Evolutionary conservation across 768 basidiomycete species (phyloP).

Genomic region (Suillus tomentosus): DNA sequence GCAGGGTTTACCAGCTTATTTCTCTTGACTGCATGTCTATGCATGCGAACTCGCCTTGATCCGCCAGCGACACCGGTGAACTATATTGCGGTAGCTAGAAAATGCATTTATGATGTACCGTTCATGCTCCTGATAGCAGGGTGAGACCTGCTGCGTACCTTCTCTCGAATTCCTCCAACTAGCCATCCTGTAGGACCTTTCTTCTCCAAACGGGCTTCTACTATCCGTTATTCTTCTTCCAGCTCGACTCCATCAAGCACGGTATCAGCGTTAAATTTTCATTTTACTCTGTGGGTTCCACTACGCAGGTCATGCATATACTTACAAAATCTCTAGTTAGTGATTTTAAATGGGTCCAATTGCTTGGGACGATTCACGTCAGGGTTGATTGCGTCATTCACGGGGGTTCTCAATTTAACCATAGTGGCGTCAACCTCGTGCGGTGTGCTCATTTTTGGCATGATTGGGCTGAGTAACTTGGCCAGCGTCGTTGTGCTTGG

Average conservation of each 20-base stretch:
- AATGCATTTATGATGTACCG: constrained; percentile 26
- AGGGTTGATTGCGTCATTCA: constrained; percentile 36
- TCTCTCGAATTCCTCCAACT: background rate
- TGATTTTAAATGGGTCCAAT: constrained; percentile 53
- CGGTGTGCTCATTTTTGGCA: constrained; percentile 45
- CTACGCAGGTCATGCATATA: background rate
- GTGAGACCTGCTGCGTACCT: constrained; percentile 11
- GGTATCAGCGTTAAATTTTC: constrained; percentile 46
- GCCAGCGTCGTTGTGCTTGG: constrained; percentile 44
- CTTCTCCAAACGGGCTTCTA: constrained; percentile 24
- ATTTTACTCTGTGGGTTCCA: constrained; percentile 49
- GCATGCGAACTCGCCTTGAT: background rate
- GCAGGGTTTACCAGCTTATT: background rate
- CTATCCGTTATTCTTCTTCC: constrained; percentile 60
- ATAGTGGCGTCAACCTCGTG: constrained; percentile 37
- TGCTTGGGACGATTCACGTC: constrained; percentile 50
- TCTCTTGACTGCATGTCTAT: background rate
- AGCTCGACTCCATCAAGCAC: constrained; percentile 53
- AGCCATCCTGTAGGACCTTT: constrained; percentile 19
- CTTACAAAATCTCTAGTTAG: constrained; percentile 35
- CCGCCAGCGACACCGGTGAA: background rate
- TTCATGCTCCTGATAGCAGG: constrained; percentile 26
- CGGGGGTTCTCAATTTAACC: constrained; percentile 48
- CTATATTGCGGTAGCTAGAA: constrained; percentile 21
- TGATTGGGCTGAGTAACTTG: constrained; percentile 41